A percentile compares a stretch with the other conserved stretches of the same genome.
Conservation (phyloP, 1,284 basidiomycete genomes). For the Ustilago tritici region DNA sequence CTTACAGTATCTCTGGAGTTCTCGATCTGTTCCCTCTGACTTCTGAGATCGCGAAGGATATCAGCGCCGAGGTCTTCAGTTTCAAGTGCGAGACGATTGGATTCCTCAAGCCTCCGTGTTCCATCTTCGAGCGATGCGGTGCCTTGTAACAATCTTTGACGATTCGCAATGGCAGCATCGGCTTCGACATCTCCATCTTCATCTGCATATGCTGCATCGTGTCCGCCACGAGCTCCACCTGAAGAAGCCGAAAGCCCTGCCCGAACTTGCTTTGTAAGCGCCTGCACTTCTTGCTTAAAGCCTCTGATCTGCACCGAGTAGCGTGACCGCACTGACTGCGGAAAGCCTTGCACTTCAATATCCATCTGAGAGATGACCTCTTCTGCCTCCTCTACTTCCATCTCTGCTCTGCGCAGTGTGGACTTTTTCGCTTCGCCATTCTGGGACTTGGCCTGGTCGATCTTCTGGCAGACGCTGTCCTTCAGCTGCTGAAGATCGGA, state of each 20-base stretch:
- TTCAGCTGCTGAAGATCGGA: constrained; percentile 65
- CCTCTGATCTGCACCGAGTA: constrained; percentile 58
- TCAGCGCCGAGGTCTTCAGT: constrained; percentile 95
- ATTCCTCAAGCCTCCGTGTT: constrained; percentile 82
- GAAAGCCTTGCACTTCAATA: constrained; percentile 96
- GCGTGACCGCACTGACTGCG: constrained; percentile 73
- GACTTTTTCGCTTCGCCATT: constrained; percentile 81
- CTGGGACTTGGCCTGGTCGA: constrained; percentile 43
- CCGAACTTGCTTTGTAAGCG: constrained; percentile 50
- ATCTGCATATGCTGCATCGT: constrained; percentile 36
- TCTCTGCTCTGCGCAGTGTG: constrained; percentile 84
- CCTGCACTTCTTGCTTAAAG: constrained; percentile 56
- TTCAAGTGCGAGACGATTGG: constrained; percentile 91
- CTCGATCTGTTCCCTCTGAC: constrained; percentile 94
- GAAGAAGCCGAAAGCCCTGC: constrained; percentile 24
- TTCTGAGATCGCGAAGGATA: constrained; percentile 85
- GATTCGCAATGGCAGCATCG: constrained; percentile 69
- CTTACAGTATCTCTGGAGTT: constrained; percentile 88
- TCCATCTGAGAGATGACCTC: constrained; percentile 98
- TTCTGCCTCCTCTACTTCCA: constrained; percentile 97
- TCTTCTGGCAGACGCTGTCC: constrained; percentile 52
- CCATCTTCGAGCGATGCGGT: constrained; percentile 71
- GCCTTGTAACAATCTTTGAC: constrained; percentile 67
- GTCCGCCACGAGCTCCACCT: constrained; percentile 16
- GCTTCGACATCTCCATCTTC: constrained; percentile 55